Base-by-base conservation (phyloP, 257 asterid genomes). In the Gentiana dahurica region DNA sequence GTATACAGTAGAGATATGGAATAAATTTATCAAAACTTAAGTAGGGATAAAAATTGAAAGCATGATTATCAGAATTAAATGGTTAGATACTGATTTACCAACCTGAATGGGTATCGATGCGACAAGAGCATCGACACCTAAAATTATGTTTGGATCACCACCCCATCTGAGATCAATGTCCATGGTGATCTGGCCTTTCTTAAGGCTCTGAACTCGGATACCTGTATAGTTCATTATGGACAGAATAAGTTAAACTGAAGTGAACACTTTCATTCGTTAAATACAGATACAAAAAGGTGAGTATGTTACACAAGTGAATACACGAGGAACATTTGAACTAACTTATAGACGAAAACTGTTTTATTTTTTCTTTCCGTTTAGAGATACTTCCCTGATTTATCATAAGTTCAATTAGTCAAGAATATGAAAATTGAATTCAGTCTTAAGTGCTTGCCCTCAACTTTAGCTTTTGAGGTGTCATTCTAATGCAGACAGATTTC, bases 81-180 rank as follows among this genome's bases (percentile, higher is more conserved):
- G 60, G 48, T 44, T 51, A 63, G 33, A 62, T 54, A 51, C 48
- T 55, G 41, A 44, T 62, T 63, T 63, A 53, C 76, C 51, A 53
- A 91, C 98, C 92, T 92, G 98, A 73, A 92, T 88, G 43, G 98
- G 98, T 62, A 92, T 85, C 43, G 94, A 85, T 71, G 98, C 98
- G 77, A 92, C 98, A 38, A 72, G 66, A 45, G 98, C 96, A 63
- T 88, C 95, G 61, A 81, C 97, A 62, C 85, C 97, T 76, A 92
- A 72, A 64, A 92, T 57, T 58, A 92, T 92, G 77, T 78, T 92
- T 46, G 98, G 98, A 76, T 92, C 95, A 71, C 98, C 98, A 70
- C 98, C 98, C 95, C 96, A 92, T 41, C 98, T 84, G 48, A 92
- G 71, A 76, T 92, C 98, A 59, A 92, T 88, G 67, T 92, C 98